Evolutionary conservation across 176 grass and related monocot genomes (phyloP).

Genomic region (Olyra latifolia): DNA sequence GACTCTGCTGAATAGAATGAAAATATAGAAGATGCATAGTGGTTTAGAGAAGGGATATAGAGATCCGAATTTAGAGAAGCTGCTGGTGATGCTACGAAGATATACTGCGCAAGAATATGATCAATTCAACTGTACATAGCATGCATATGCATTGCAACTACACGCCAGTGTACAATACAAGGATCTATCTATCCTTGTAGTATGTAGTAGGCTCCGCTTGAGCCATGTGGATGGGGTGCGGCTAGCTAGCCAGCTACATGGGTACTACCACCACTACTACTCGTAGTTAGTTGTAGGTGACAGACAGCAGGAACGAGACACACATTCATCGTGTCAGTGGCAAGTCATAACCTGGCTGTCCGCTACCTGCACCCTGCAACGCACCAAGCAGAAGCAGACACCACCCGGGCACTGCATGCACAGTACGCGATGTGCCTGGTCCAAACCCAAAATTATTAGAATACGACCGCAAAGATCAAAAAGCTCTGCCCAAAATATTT

Average conservation of each 20-base stretch:
- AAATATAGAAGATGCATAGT: no score
- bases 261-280: no score
- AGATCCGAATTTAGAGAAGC: no score
- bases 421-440: background rate
- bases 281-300: background rate
- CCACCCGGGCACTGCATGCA: background rate
- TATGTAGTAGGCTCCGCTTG: background rate
- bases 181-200: no score
- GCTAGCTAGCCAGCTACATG: no score
- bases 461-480: background rate
- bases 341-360: slow-evolving; percentile 23
- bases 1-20: no score
- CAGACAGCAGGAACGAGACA: slow-evolving; percentile 15
- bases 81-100: no score
- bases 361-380: slow-evolving; percentile 1
- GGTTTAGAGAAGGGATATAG: no score
- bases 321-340: slow-evolving; percentile 7
- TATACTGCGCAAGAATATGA: no score
- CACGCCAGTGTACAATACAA: no score
- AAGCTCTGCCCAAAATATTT: background rate
- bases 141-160: no score
- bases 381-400: slow-evolving; percentile 26
- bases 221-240: background rate
- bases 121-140: no score
- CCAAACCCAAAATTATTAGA: slow-evolving; percentile 23